These are phyloP conservation scores for Mucor velutinosus DNA, from an alignment of 371 early-diverging fungal genomes.

Conservation along the genomic window DNA sequence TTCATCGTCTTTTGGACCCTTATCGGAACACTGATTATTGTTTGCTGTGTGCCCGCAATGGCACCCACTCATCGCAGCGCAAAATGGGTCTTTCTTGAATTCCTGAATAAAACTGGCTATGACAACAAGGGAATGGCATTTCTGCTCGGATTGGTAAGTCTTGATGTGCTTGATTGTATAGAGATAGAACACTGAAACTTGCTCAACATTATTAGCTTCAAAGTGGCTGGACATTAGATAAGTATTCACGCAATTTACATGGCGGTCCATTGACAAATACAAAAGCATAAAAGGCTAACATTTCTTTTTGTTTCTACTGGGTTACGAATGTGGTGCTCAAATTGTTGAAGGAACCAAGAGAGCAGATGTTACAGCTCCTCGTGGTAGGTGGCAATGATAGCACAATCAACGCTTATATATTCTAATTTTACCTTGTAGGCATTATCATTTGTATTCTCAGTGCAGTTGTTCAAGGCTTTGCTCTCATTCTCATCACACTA, in stretches of 20 bases:
- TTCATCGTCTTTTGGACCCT: constrained; percentile 35
- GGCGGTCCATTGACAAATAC: neutral
- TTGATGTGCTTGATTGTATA: neutral
- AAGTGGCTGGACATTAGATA: constrained; percentile 38
- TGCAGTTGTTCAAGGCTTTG: constrained; percentile 39
- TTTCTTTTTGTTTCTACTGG: constrained; percentile 19
- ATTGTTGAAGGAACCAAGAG: constrained; percentile 49
- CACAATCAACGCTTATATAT: neutral
- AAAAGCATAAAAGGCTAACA: neutral
- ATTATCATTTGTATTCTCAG: constrained; percentile 41
- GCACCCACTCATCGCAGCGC: constrained; percentile 35
- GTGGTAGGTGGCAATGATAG: constrained; percentile 14
- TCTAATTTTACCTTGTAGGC: neutral
- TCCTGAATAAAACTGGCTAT: constrained; percentile 40
- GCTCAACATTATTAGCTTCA: constrained; percentile 11
- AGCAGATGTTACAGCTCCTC: constrained; percentile 44
- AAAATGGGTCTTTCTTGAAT: constrained; percentile 45
- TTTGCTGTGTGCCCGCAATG: constrained; percentile 38
- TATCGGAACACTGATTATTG: constrained; percentile 39
- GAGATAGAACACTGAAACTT: neutral
- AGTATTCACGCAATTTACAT: neutral
- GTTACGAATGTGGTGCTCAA: constrained; percentile 48
- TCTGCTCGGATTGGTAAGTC: constrained; percentile 37
- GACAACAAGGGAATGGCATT: constrained; percentile 34
- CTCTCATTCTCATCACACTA: constrained; percentile 34